Conservation (phyloP, 2,329 filamentous ascomycete genomes). For the Ilyonectria sp. region DNA sequence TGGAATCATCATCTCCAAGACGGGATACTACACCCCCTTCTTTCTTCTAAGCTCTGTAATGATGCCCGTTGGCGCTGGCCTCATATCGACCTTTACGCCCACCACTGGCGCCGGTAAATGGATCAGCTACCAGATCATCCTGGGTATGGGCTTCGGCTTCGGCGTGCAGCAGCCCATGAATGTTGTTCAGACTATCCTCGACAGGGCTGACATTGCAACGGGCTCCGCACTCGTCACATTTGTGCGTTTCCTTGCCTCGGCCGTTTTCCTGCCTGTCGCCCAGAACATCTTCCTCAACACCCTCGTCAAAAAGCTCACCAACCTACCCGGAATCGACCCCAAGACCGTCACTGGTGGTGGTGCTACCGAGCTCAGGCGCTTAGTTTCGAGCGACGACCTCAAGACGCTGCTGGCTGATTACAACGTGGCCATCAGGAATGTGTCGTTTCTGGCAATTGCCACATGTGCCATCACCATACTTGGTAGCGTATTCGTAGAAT, state of each 20-base stretch:
- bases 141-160: constrained; percentile 55
- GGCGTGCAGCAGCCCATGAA: constrained; percentile 63
- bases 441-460: constrained; percentile 28
- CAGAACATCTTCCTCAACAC: constrained; percentile 66
- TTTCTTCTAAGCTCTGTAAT: constrained; percentile 56
- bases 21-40: constrained; percentile 62
- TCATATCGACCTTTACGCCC: constrained; percentile 59
- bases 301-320: constrained; percentile 57
- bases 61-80: constrained; percentile 56
- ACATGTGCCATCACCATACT: constrained; percentile 56
- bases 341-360: constrained; percentile 59
- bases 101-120: constrained; percentile 54
- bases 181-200: constrained; percentile 56
- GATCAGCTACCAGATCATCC: constrained; percentile 60
- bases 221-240: constrained; percentile 55
- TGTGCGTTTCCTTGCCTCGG: constrained; percentile 56
- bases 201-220: constrained; percentile 46
- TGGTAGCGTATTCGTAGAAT: constrained; percentile 44
- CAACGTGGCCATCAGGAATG: constrained; percentile 3
- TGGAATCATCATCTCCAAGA: constrained; percentile 53
- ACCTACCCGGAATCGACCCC: constrained; percentile 54
- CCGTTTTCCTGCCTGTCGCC: constrained; percentile 64
- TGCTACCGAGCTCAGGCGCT: constrained; percentile 69
- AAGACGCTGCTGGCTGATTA: background rate
- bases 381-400: background rate